Conservation (phyloP, 139 green algal species). For the Spirogloea muscicola region DNA sequence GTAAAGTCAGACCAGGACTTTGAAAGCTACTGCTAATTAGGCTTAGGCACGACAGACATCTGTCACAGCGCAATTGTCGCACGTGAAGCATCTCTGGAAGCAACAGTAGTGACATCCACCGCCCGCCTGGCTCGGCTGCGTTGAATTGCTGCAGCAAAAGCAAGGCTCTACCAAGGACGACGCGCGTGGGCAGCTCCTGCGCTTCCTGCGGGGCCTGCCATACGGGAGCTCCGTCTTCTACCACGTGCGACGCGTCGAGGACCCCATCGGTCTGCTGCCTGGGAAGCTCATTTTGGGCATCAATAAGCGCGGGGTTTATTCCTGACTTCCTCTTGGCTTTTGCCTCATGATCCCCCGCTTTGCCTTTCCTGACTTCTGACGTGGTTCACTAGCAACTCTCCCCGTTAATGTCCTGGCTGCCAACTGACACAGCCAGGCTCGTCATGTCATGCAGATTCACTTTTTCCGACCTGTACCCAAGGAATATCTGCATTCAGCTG, state of each 20-base stretch:
- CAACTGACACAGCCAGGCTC: no score
- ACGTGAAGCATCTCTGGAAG: no score
- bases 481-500: constrained; percentile 93
- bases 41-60: no score
- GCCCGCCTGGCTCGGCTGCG: no score
- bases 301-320: constrained; percentile 82
- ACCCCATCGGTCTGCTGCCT: constrained; percentile 93
- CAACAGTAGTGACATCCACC: no score
- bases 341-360: neutral
- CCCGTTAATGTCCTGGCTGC: no score
- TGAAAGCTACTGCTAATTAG: no score
- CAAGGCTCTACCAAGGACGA: constrained; percentile 90
- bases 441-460: constrained; percentile 53
- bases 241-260: constrained; percentile 77
- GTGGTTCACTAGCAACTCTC: no score
- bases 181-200: constrained; percentile 81
- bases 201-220: constrained; percentile 87
- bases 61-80: no score
- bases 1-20: no score
- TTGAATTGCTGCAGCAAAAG: no score
- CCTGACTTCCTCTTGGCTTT: neutral
- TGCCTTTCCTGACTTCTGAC: no score
- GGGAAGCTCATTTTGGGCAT: constrained; percentile 91
- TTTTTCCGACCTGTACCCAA: constrained; percentile 85
- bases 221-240: constrained; percentile 85